Base-by-base conservation (phyloP, 306 rosid species). In the Trifolium pratense region DNA sequence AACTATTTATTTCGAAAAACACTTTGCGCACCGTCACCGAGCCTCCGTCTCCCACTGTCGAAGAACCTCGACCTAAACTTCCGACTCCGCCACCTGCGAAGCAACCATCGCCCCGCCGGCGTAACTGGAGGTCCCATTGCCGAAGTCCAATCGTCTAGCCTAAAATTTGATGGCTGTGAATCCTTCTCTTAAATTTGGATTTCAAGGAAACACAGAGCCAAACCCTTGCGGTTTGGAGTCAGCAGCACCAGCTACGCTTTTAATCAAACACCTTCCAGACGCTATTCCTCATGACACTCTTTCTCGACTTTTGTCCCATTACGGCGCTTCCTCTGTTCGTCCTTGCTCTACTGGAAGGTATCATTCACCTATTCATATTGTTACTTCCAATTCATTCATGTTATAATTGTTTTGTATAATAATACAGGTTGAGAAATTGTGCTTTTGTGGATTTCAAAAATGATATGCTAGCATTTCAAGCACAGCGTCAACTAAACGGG, bases 401-500 rank as follows among this genome's bases (percentile, higher is more conserved):
- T n/a, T n/a, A 34, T 39, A 37, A 5, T 68, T 29, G 21, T 17
- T 62, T 48, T 31, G 18, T 60, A 6, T 34, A n/a, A n/a, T n/a
- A 21, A 17, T 68, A 46, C 83, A 91, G 97, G 82, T 40, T 92
- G 83, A 92, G 81, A 63, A 92, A 92, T 77, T 86, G 89, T 70
- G 97, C 96, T 43, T 92, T 88, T 75, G 88, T 77, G 59, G 96
- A 89, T 83, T 92, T 92, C 71, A 80, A 75, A 80, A 86, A 77
- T 72, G 92, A 89, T 60, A 86, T 84, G 31, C 71, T 82, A 74
- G 97, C 97, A 1, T 82, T 84, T 63, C 92, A 88, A 75, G 97
- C 96, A 1, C 93, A 83, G 14, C 87, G 84, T n/a, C 92, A 85
- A 75, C 79, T 92, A 14, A 86, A 92, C 74, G 97, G 97, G 93